phyloP scores from a whole-genome alignment of 176 grass and related monocot species.

The Tuctoria greenei region DNA sequence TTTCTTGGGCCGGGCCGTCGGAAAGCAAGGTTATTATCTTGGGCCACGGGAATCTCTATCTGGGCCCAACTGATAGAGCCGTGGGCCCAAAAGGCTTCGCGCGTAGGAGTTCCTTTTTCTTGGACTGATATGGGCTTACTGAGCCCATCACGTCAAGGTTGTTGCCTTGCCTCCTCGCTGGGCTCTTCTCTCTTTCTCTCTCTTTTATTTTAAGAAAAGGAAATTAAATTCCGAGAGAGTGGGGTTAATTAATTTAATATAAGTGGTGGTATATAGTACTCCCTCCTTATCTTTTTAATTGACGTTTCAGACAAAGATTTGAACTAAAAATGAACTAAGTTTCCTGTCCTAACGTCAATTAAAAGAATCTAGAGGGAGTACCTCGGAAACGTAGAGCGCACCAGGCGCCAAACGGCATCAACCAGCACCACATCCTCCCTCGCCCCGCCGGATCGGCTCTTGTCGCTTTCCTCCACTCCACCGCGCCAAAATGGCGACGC shows the following conservation, averaged over 20 bases:
- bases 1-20: neutral
- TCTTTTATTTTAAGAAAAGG: neutral
- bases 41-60: too few relatives aligned
- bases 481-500: neutral
- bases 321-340: too few relatives aligned
- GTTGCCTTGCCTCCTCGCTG: neutral
- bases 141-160: too few relatives aligned
- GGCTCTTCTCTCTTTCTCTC: neutral
- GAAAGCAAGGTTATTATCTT: neutral
- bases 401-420: slow-evolving; percentile 50
- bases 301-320: too few relatives aligned
- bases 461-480: slow-evolving; percentile 30
- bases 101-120: too few relatives aligned
- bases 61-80: too few relatives aligned
- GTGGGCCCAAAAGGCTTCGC: too few relatives aligned
- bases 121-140: neutral
- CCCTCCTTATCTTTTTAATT: too few relatives aligned
- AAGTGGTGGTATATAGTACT: neutral
- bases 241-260: neutral
- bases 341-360: too few relatives aligned
- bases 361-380: too few relatives aligned
- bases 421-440: slow-evolving; percentile 35
- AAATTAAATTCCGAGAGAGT: neutral
- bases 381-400: slow-evolving; percentile 31
- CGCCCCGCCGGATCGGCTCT: neutral